phyloP scores from a whole-genome alignment of 331 rosid genomes.

The Malus hybrid region DNA sequence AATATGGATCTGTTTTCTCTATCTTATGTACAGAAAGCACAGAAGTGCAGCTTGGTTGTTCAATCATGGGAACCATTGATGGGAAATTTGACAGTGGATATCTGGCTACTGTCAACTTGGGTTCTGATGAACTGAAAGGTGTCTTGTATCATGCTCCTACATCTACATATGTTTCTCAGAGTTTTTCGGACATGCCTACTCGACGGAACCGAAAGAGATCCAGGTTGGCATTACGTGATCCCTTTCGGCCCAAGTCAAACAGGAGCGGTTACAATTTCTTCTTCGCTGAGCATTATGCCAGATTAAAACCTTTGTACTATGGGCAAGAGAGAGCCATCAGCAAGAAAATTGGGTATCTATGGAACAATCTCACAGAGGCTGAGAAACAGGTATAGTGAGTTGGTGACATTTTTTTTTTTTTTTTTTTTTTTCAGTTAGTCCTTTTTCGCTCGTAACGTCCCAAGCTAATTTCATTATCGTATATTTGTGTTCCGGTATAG shows the following conservation, averaged over 20 bases:
- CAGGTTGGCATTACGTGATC: conserved; percentile 48
- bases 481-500: neutral
- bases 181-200: conserved; percentile 20
- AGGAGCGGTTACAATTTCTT: conserved; percentile 70
- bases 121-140: conserved; percentile 58
- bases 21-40: conserved; percentile 31
- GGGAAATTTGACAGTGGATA: conserved; percentile 70
- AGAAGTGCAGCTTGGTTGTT: conserved; percentile 34
- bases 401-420: neutral
- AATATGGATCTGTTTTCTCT: neutral
- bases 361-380: conserved; percentile 74
- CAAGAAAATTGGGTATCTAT: conserved; percentile 56
- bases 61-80: conserved; percentile 56
- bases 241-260: conserved; percentile 63
- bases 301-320: conserved; percentile 52
- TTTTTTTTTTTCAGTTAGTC: neutral
- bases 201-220: conserved; percentile 46
- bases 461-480: neutral
- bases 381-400: conserved; percentile 56
- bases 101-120: conserved; percentile 47
- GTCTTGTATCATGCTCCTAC: conserved; percentile 58
- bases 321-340: conserved; percentile 73
- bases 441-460: neutral
- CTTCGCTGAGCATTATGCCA: conserved; percentile 63
- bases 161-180: conserved; percentile 25